phyloP scores from a whole-genome alignment of 805 yeast species.

The Wickerhamomyces pijperi region DNA sequence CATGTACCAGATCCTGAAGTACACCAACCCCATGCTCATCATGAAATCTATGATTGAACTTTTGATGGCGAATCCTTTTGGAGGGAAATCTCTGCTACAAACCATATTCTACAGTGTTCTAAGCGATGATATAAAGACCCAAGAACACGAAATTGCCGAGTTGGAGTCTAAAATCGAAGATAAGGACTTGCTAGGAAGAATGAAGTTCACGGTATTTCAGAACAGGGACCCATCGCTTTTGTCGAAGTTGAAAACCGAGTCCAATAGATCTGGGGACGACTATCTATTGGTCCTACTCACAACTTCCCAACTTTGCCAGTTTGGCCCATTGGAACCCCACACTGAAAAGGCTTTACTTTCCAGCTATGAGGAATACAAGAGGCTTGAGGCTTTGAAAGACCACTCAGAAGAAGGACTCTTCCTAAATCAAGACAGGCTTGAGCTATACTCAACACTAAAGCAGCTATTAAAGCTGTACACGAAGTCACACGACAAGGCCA shows the following conservation, averaged over 20 bases:
- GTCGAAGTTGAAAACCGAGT: background rate
- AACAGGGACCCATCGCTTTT: slow-evolving; percentile 14
- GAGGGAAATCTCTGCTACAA: slow-evolving; percentile 59
- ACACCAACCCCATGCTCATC: slow-evolving; percentile 81
- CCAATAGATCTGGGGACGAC: background rate
- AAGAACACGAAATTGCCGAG: slow-evolving; percentile 39
- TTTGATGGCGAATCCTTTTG: slow-evolving; percentile 71
- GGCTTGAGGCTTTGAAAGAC: slow-evolving; percentile 6
- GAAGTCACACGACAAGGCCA: slow-evolving; percentile 64
- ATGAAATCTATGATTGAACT: slow-evolving; percentile 72
- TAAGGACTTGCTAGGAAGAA: slow-evolving; percentile 17
- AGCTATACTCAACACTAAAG: slow-evolving; percentile 39
- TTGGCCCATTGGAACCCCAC: background rate
- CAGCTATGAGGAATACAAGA: slow-evolving; percentile 17
- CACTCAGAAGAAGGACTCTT: slow-evolving; percentile 9
- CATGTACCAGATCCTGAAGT: slow-evolving; percentile 63
- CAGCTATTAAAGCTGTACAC: slow-evolving; percentile 53
- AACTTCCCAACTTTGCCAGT: background rate
- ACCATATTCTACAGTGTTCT: slow-evolving; percentile 61
- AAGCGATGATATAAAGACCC: slow-evolving; percentile 63
- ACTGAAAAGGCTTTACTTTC: slow-evolving; percentile 10
- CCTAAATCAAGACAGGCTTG: slow-evolving; percentile 14
- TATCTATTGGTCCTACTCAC: background rate
- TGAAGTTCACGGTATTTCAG: slow-evolving; percentile 22
- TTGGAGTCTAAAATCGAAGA: slow-evolving; percentile 28